Evolutionary conservation across 306 rosid genomes (phyloP), one percentile per base, ranked within the genome.

Genomic region (Cercis canadensis): DNA sequence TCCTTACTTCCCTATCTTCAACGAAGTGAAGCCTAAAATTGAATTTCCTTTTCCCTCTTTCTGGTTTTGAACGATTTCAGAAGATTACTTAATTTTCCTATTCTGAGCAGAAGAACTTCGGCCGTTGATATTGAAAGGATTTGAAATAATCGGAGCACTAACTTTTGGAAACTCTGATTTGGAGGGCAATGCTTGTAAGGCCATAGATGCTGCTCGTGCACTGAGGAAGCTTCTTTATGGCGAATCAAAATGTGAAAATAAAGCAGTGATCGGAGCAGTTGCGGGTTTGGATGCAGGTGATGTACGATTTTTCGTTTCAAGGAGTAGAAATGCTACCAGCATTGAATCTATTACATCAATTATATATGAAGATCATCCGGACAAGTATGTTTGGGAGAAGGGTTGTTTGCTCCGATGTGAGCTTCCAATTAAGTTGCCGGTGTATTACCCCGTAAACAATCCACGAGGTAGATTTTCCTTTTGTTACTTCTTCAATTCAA

Each of bases 321-420:
- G 56, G 67, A 78, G 80, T 55, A 73, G 53, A 59, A 75, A 71
- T 32, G 75, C 69, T 6, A 33, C 29, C n/a, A 62, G 68, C 19
- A 14, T 84, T 4, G 89, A 85, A 34, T 45, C 65, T 53, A 80
- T 86, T 65, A 16, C 70, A 43, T 79, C 79, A 29, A 47, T 90
- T 11, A 45, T 69, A 31, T 62, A 84, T 49, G 95, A 87, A 63
- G 80, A 66, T 37, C 33, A 74, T 58, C 75, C 92, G 2, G 88
- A 81, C 43, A 87, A 87, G 82, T 65, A 14, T 80, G 47, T 89
- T 24, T 94, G 98, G 98, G 98, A 94, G 84, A 86, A 82, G 17
- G 97, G 96, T 31, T 90, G 92, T 63, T 82, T 94, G 76, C 80
- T 94, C 70, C 82, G 80, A 24, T 87, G 97, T 45, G 94, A 87